phyloP scores from a whole-genome alignment of 169 alveolate species.

The Plasmodium billcollinsi region DNA sequence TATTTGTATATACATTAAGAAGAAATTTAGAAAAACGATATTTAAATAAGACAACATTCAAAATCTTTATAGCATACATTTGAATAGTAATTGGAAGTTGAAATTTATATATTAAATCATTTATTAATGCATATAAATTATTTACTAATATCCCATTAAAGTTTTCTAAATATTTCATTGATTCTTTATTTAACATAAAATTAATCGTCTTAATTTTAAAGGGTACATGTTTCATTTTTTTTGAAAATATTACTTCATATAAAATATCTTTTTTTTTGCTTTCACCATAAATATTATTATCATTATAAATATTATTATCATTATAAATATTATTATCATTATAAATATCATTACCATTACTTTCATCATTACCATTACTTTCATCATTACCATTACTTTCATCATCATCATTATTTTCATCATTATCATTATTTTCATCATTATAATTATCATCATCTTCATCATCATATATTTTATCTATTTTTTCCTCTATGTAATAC shows the following conservation, averaged over 20 bases:
- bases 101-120: constrained; percentile 55
- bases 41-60: constrained; percentile 35
- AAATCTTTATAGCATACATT: constrained; percentile 43
- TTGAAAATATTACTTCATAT: not conserved
- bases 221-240: not conserved
- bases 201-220: not conserved
- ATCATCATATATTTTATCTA: not conserved
- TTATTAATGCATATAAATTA: constrained; percentile 18
- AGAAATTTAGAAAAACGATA: constrained; percentile 46
- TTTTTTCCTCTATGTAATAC: constrained; percentile 4
- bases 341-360: not conserved
- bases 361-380: not conserved
- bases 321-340: not conserved
- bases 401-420: too few species aligned
- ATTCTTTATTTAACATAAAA: not conserved
- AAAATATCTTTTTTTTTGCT: not conserved
- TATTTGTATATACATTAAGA: constrained; percentile 19
- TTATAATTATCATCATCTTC: not conserved
- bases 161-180: constrained; percentile 3
- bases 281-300: not conserved
- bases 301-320: not conserved
- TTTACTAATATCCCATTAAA: constrained; percentile 15
- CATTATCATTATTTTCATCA: not conserved
- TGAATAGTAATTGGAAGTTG: constrained; percentile 49
- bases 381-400: not conserved